Evolutionary conservation across 768 basidiomycete genomes (phyloP), one percentile per base, ranked within the genome.

Genomic region (Pholiota microspora): DNA sequence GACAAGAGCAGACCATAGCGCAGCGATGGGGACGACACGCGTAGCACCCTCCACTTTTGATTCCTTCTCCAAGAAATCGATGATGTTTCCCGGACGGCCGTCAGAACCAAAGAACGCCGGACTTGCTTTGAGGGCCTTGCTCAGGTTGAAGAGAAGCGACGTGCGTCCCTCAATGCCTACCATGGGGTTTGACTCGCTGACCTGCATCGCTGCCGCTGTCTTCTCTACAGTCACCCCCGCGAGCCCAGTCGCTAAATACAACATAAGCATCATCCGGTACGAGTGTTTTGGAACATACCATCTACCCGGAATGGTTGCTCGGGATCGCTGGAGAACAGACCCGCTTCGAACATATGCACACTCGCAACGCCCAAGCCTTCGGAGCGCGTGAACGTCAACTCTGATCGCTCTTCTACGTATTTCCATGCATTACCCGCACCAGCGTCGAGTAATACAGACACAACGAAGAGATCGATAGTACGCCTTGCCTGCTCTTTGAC

Each of bases 361-460:
- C 90, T 93, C 0, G 94, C 96, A 4, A 98, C 86, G 0, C 87
- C 96, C 5, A 99, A 73, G 0, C 96, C 96, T 65, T 86, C 91
- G 4, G 81, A 94, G 62, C 88, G 78, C 49, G 73, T 65, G 68
- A 84, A 93, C 0, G 68, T 73, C 53, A 74, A 63, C 0, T 80
- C 81, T 0, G 81, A 79, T 0, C 66, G 71, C 4, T 77, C 67
- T 54, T 95, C 94, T 6, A 71, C 76, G 69, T 88, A 98, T 9
- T 69, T 70, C 95, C 95, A 98, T 1, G 71, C 63, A 53, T 82
- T 86, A 0, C 95, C 96, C 0, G 95, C 96, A 1, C 95, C 95
- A 0, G 95, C 96, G 62, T 98, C 96, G 31, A 99, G 83, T 12
- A 98, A 78, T 7, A 98, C 96, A 9, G 93, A 94, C 27, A 92